Evolutionary conservation across 176 grass and related monocot genomes (phyloP).

Genomic region (Pharus latifolius): DNA sequence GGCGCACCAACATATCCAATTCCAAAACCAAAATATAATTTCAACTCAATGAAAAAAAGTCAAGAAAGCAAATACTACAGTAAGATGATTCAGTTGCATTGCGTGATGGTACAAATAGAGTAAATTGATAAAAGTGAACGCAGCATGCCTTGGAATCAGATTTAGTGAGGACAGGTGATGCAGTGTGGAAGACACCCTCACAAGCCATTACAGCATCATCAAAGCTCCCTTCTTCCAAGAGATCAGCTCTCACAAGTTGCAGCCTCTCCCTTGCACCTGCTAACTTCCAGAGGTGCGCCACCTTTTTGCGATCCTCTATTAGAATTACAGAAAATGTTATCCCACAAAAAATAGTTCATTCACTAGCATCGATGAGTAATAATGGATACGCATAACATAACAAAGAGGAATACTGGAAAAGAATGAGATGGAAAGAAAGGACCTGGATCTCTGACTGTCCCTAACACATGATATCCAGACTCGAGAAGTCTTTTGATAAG

Average conservation of each 20-base stretch:
- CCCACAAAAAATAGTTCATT: not conserved
- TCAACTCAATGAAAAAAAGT: not conserved
- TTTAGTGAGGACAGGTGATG: conserved; percentile 58
- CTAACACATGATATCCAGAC: conserved; percentile 58
- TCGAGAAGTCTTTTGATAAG: conserved; percentile 69
- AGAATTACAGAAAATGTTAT: not conserved
- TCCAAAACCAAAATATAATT: not conserved
- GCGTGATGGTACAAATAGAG: not conserved
- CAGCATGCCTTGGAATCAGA: conserved; percentile 62
- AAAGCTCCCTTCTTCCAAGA: conserved; percentile 74
- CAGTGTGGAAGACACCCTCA: conserved; percentile 75
- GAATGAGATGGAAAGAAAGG: not conserved
- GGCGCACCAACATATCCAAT: not conserved
- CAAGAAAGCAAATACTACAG: not conserved
- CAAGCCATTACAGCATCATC: conserved; percentile 58
- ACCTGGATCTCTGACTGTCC: conserved; percentile 81
- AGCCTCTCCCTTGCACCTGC: conserved; percentile 71
- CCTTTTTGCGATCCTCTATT: conserved; percentile 43
- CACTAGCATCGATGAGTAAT: not conserved
- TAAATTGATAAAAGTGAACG: not conserved
- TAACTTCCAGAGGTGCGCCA: conserved; percentile 67
- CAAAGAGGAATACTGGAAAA: not conserved
- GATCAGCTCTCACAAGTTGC: conserved; percentile 61
- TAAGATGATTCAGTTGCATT: not conserved
- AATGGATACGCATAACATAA: not conserved